Base-by-base conservation (phyloP, 441 rosid genomes). In the Lepidium campestre region DNA sequence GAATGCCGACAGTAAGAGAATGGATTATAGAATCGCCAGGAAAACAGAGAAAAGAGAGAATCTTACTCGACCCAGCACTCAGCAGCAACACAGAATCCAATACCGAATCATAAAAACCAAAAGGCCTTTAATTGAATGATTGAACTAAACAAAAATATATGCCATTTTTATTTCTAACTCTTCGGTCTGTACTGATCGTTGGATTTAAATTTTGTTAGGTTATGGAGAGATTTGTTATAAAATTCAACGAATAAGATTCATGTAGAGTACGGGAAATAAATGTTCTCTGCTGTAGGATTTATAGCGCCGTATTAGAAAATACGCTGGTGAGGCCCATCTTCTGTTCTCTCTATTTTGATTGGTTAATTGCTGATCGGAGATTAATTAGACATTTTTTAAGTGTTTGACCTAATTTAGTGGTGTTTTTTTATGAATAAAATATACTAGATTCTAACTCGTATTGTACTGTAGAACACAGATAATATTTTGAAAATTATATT, bases 11-110 rank as follows among this genome's bases (percentile, higher is more conserved):
- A 71, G 65, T 18, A 10, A 62, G 62, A 17, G 32, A 61, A 55
- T 46, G 70, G 53, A 64, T 29, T 37, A 57, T 31, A n/a, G 53
- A 57, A 64, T 54, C 6, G 34, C 57, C 42, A 6, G 7, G 18
- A 7, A 32, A 23, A 12, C 4, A 11, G 25, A n/a, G 36, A 44
- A 47, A 53, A 18, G 62, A 42, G n/a, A 42, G 71, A 65, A 72
- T 65, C 71, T 65, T 58, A 58, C 49, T 25, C 48, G 56, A 62
- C 32, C 18, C 9, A 59, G 41, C 62, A 69, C 54, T 59, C 27
- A 39, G 46, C 57, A 62, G 49, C 63, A 71, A 55, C 64, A 32
- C 55, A 49, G 66, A 65, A 72, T 49, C 71, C 71, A 65, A 72
- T 49, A 72, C 76, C 71, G n/a, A 60, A 60, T 17, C 45, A 49